A percentile compares a stretch with the other conserved stretches of the same genome.
Evolutionary conservation across 192 early-diverging fungal genomes (phyloP).

Genomic region (Gaertneriomyces semiglobifer): DNA sequence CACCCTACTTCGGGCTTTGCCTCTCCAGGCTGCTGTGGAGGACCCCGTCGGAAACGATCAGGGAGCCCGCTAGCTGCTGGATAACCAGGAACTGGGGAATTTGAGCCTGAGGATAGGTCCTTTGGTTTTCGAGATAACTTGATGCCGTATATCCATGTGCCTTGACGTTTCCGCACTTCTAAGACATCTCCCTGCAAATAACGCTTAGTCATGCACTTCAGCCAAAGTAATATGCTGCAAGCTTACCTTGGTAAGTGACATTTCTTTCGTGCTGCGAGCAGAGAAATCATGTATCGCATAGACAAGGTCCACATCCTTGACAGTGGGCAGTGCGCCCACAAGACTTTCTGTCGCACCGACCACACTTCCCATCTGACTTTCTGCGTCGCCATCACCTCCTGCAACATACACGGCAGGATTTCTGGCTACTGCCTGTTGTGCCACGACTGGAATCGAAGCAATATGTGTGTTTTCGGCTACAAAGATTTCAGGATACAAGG

Average conservation of each 20-base stretch:
- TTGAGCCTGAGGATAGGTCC: not conserved
- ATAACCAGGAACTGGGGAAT: not conserved
- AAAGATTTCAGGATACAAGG: conserved; percentile 35
- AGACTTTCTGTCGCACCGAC: conserved; percentile 27
- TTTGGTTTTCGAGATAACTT: conserved; percentile 25
- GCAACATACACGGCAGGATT: conserved; percentile 44
- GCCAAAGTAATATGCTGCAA: not conserved
- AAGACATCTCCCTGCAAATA: conserved; percentile 39
- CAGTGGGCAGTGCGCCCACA: conserved; percentile 8
- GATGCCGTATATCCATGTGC: conserved; percentile 47
- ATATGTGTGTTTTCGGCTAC: conserved; percentile 20
- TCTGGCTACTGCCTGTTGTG: conserved; percentile 1
- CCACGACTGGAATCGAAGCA: conserved; percentile 2
- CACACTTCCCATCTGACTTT: conserved; percentile 43
- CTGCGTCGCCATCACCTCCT: conserved; percentile 36
- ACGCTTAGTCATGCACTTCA: not conserved
- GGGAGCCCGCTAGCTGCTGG: not conserved
- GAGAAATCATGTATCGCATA: conserved; percentile 42
- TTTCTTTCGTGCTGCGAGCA: conserved; percentile 40
- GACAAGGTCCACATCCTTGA: conserved; percentile 24
- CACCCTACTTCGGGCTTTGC: conserved; percentile 34
- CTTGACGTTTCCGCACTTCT: conserved; percentile 39
- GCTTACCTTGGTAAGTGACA: conserved; percentile 40
- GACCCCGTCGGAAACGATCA: conserved; percentile 28
- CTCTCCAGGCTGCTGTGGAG: conserved; percentile 12